Evolutionary conservation across 2,329 filamentous ascomycete species (phyloP).

Genomic region (Boeremia exigua): DNA sequence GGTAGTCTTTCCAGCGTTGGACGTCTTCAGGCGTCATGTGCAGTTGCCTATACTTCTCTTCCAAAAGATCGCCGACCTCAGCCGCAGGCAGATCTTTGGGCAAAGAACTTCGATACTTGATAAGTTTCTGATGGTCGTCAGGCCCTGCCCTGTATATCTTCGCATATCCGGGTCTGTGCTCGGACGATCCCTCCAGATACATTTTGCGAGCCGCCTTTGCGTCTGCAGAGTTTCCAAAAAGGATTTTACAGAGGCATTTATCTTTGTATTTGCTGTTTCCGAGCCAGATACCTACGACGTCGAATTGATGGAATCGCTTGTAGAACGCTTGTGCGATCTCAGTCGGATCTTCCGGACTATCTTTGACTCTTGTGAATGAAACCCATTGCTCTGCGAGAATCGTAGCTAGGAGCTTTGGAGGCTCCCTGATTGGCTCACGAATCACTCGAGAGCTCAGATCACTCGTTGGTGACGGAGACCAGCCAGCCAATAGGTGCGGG

Average conservation of each 20-base stretch:
- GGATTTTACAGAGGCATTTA: not conserved
- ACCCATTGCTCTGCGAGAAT: slow-evolving; percentile 1
- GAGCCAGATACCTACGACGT: not conserved
- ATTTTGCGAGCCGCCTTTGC: not conserved
- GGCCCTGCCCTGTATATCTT: not conserved
- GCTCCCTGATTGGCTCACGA: not conserved
- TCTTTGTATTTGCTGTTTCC: not conserved
- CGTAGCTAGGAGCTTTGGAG: not conserved
- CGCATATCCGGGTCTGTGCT: not conserved
- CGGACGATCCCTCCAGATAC: not conserved
- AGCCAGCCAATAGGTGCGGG: not conserved
- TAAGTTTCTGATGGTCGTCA: not conserved
- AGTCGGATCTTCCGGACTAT: not conserved
- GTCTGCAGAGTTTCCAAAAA: not conserved
- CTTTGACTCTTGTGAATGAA: not conserved
- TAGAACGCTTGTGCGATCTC: not conserved
- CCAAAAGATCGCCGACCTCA: not conserved
- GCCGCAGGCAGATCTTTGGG: not conserved
- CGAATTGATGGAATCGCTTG: not conserved
- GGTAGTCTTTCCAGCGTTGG: not conserved
- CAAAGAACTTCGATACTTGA: not conserved
- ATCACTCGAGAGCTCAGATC: not conserved
- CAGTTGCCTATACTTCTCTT: not conserved
- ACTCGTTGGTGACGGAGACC: slow-evolving; percentile 3
- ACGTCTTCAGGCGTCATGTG: not conserved